These are phyloP conservation scores for Alternaria burnsii DNA, from an alignment of 2,329 filamentous ascomycete genomes.

Conservation along the genomic window DNA sequence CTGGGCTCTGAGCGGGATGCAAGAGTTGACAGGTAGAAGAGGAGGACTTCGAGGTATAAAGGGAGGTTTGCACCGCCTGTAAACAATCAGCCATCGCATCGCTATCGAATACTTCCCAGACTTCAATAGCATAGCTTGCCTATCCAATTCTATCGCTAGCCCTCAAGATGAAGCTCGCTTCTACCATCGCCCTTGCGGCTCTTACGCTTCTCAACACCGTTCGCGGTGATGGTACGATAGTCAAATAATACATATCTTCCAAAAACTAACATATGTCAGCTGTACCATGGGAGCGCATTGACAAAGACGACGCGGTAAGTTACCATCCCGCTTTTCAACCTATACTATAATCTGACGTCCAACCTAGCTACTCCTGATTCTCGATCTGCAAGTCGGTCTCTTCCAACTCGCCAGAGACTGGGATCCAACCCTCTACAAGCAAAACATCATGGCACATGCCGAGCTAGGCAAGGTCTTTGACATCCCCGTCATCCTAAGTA, in stretches of 20 bases:
- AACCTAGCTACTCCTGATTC: slow-evolving; percentile 62
- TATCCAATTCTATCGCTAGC: neutral
- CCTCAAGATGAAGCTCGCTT: slow-evolving; percentile 44
- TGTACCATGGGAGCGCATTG: slow-evolving; percentile 52
- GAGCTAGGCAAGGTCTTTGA: slow-evolving; percentile 71
- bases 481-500: slow-evolving; percentile 74
- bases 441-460: slow-evolving; percentile 73
- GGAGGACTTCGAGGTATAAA: slow-evolving; percentile 34
- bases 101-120: slow-evolving; percentile 15
- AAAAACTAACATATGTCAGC: slow-evolving; percentile 37
- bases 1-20: neutral
- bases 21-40: neutral
- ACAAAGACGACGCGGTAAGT: slow-evolving; percentile 52
- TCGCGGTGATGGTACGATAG: slow-evolving; percentile 39
- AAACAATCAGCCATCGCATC: slow-evolving; percentile 22
- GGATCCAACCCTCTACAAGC: slow-evolving; percentile 69
- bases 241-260: neutral
- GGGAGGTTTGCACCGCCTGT: slow-evolving; percentile 16
- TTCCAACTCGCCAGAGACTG: slow-evolving; percentile 71
- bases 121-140: neutral
- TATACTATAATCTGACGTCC: neutral
- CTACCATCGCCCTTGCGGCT: slow-evolving; percentile 39
- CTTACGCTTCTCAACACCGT: slow-evolving; percentile 41
- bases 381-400: slow-evolving; percentile 69
- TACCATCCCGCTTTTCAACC: neutral